A percentile compares a stretch with the other conserved stretches of the same genome.
phyloP scores from a whole-genome alignment of 352 stramenopile genomes.

The Phytophthora podocarpi region DNA sequence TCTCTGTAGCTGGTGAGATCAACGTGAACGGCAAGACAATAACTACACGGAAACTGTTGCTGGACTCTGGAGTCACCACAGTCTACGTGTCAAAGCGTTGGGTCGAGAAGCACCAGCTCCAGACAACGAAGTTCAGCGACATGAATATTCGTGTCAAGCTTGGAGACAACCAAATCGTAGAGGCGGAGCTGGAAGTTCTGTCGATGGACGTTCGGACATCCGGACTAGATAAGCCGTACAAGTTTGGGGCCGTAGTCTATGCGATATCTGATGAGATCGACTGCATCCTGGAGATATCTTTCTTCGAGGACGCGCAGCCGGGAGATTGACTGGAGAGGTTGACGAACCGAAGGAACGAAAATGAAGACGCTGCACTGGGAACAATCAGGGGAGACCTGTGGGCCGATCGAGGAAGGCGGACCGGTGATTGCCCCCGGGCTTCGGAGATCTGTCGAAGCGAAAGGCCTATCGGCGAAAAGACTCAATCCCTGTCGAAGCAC shows the following conservation, averaged over 20 bases:
- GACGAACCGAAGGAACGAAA: too few relatives aligned
- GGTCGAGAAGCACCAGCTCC: neutral
- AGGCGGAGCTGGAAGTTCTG: constrained; percentile 8
- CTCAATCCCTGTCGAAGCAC: constrained; percentile 9
- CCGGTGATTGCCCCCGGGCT: too few relatives aligned
- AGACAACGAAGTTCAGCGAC: constrained; percentile 10
- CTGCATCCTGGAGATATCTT: too few relatives aligned
- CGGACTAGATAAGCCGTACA: too few relatives aligned
- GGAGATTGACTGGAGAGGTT: too few relatives aligned
- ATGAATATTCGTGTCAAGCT: constrained; percentile 16
- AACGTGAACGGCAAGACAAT: neutral
- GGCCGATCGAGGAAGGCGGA: too few relatives aligned
- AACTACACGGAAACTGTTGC: neutral
- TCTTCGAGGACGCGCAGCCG: too few relatives aligned
- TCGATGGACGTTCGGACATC: too few relatives aligned
- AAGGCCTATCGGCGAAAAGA: constrained; percentile 11
- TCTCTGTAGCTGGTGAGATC: neutral
- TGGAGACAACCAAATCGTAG: constrained; percentile 1
- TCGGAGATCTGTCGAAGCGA: constrained; percentile 2
- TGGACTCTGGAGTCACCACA: constrained; percentile 1
- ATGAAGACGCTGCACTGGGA: too few relatives aligned
- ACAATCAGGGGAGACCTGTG: too few relatives aligned
- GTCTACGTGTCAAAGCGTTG: constrained; percentile 4
- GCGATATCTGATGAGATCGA: too few relatives aligned
- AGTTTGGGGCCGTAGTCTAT: too few relatives aligned